These are phyloP conservation scores for Polyporus arcularius DNA, from an alignment of 768 basidiomycete genomes.

Conservation along the genomic window DNA sequence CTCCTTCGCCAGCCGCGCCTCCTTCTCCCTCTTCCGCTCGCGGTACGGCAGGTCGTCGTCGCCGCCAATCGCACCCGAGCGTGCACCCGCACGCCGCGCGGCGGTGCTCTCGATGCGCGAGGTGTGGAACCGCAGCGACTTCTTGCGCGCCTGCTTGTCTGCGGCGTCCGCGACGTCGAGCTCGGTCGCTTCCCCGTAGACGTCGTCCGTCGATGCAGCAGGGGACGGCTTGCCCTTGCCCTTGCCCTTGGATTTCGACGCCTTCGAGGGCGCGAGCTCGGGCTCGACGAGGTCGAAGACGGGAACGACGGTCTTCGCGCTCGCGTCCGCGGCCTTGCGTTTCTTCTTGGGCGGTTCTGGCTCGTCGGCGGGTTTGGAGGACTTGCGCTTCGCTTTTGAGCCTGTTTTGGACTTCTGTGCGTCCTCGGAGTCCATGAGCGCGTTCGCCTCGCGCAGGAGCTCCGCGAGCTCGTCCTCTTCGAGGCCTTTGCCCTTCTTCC, in stretches of 20 bases:
- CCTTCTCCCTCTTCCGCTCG: conserved; percentile 67
- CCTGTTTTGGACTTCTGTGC: conserved; percentile 15
- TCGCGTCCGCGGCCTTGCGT: conserved; percentile 43
- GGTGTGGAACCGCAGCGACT: conserved; percentile 90
- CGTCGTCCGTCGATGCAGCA: conserved; percentile 68
- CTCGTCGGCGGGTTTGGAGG: conserved; percentile 26
- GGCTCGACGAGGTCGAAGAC: conserved; percentile 84
- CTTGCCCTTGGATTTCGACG: conserved; percentile 22
- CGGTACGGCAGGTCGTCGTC: conserved; percentile 96
- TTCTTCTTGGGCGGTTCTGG: conserved; percentile 61
- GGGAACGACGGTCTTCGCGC: conserved; percentile 30
- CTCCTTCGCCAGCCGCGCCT: conserved; percentile 57
- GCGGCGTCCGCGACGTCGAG: conserved; percentile 72
- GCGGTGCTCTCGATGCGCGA: conserved; percentile 85
- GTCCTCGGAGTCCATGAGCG: conserved; percentile 17
- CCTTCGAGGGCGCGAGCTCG: conserved; percentile 52
- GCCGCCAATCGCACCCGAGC: conserved; percentile 72
- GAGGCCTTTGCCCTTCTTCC: conserved; percentile 27
- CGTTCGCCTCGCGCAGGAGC: conserved; percentile 55
- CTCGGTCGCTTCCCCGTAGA: conserved; percentile 74
- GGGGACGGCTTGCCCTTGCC: conserved; percentile 26
- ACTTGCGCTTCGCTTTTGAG: conserved; percentile 24
- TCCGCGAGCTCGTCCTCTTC: conserved; percentile 54
- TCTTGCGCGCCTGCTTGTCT: conserved; percentile 82
- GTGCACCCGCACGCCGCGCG: conserved; percentile 72